Base-by-base conservation (phyloP, 768 basidiomycete genomes). In the Sarcodon aspratus region DNA sequence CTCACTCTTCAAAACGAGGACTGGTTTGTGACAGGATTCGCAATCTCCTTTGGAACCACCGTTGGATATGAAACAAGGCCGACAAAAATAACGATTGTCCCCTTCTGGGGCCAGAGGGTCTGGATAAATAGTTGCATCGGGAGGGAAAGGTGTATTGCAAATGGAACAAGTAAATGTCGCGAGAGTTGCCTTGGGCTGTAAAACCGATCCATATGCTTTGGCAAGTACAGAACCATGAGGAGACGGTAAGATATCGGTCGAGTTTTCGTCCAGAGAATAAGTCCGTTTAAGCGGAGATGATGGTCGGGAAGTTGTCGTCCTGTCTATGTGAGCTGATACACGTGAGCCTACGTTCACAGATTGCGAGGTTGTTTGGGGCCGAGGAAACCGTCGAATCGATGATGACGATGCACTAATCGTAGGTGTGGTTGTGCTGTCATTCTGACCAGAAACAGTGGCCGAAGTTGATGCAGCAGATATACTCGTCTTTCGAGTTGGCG, bases 101-200 rank as follows among this genome's bases (percentile, higher is more conserved):
- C 44, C 33, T 12, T 45, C 21, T 7, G 51, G 36, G n/a, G 50
- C 46, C 1, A 36, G 48, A 36, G 82, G 83, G 56, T 89, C 82
- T 1, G 89, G 89, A 58, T 88, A 92, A 51, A 92, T 87, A 32
- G 89, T 92, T 17, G 84, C 78, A 61, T 92, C 88, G 2, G 88
- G 87, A 34, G 79, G 75, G 58, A 91, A 92, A 9, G 71, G 67
- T 0, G 70, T 62, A 12, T 69, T 66, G 59, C 89, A 92, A 10
- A 78, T 60, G 33, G 74, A 75, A 60, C 89, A 92, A 3, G 77
- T 75, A 57, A 82, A 81, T 27, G 79, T 74, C 8, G 73, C 61
- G n/a, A 90, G 71, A 6, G 82, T 74, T 57, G 85, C 85, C 54
- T 80, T 80, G 18, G 85, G 78, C 58, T 90, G 88, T 13, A 92